Percentiles rank a stretch among this genome's conserved stretches.
phyloP scores from a whole-genome alignment of 345 rosid genomes.

The Citropsis articulata region DNA sequence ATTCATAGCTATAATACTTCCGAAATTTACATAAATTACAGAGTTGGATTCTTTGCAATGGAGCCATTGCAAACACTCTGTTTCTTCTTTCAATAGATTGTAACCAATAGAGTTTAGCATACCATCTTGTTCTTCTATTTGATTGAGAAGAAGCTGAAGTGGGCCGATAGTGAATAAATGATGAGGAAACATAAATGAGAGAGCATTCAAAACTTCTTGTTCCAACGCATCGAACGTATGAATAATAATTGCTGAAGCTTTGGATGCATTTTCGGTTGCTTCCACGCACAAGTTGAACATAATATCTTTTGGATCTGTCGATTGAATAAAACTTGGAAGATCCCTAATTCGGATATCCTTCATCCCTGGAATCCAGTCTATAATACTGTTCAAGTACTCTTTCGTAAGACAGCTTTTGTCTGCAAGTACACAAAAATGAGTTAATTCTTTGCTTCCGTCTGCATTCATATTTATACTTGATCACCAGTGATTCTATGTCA shows the following conservation, averaged over 20 bases:
- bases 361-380: not conserved
- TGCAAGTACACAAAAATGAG: not conserved
- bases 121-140: not conserved
- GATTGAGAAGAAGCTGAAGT: not conserved
- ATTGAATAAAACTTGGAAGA: not conserved
- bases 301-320: not conserved
- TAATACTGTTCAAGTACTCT: not conserved
- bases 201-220: not conserved
- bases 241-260: not conserved
- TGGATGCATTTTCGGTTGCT: not conserved
- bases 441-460: not conserved
- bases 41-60: not conserved
- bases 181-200: not conserved
- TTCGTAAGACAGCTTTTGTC: not conserved
- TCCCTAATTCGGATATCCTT: not conserved
- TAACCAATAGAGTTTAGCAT: not conserved
- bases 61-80: conserved; percentile 9
- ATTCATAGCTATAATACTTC: not conserved
- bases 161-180: not conserved
- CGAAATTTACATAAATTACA: conserved; percentile 12
- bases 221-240: not conserved
- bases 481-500: no score
- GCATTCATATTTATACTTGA: not conserved
- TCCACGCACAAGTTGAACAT: not conserved
- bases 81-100: conserved; percentile 11